Evolutionary conservation across 2,329 filamentous ascomycete genomes (phyloP), one percentile per base, ranked within the genome.

Genomic region (Parasarocladium wereldwijsianum): DNA sequence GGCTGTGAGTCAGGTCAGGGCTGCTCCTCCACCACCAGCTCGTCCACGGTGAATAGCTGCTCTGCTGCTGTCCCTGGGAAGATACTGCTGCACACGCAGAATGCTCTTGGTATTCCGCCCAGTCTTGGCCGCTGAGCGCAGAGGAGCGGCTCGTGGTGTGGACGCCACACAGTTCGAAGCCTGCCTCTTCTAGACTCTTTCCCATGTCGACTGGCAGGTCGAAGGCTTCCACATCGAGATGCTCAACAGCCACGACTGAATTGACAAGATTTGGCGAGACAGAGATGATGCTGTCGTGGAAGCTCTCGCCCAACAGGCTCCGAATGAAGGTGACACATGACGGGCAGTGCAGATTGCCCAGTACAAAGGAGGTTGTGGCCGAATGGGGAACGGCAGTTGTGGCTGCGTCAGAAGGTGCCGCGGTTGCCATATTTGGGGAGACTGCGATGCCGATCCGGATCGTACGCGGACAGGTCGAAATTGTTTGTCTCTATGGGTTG

Each of bases 331-430:
- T 65, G 29, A 82, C 70, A 49, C 79, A 85, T 36, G 76, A 79
- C 10, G 77, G 73, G 54, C 79, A 84, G 52, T 85, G 79, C n/a
- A 85, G 62, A 49, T 85, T 84, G 37, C 65, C 69, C 40, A 85
- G 58, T 36, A 83, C 62, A 44, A 77, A 71, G 19, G 69, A 75
- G 2, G 70, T 76, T 9, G 62, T 66, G 6, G 28, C 28, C 23
- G 11, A 24, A 17, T 30, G 28, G 19, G 19, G 14, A 13, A 24
- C 16, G 28, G 22, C 24, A 26, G 26, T 20, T 27, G 18, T 25
- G 30, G 33, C 32, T 19, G 32, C 40, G 33, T 40, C 40, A 35
- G 40, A 29, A 35, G 34, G 43, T 38, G 37, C 40, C n/a, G 28
- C 26, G 12, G n/a, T 26, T 26, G n/a, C 5, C 25, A 17, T n/a